Percentiles rank a stretch among this genome's conserved stretches.
phyloP scores from a whole-genome alignment of 2,329 filamentous ascomycete genomes.

The Thelonectria rubi region DNA sequence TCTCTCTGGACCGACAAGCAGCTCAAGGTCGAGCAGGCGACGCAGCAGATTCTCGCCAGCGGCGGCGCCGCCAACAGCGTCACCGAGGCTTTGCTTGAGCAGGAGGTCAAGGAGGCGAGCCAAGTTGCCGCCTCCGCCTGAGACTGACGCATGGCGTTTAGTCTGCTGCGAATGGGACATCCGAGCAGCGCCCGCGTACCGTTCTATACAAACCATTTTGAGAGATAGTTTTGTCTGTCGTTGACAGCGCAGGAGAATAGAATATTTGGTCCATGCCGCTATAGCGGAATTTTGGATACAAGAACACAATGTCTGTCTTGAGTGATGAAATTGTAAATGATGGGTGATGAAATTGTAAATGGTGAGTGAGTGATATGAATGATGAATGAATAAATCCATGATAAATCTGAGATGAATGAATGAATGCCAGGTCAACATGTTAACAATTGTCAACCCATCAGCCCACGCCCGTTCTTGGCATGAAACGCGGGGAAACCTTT shows the following conservation, averaged over 20 bases:
- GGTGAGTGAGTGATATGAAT: too few species aligned
- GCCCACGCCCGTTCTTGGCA: too few species aligned
- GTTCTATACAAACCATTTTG: slow-evolving; percentile 35
- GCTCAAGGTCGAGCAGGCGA: slow-evolving; percentile 76
- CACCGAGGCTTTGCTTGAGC: slow-evolving; percentile 68
- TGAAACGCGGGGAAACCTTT: not conserved
- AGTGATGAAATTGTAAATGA: too few species aligned
- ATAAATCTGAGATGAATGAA: too few species aligned
- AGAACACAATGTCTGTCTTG: slow-evolving; percentile 13
- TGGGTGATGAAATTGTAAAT: too few species aligned
- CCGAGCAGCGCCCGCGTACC: slow-evolving; percentile 31
- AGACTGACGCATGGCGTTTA: slow-evolving; percentile 3
- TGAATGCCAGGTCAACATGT: too few species aligned
- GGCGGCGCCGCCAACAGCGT: slow-evolving; percentile 52
- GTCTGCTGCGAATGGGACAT: slow-evolving; percentile 15
- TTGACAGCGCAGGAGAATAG: slow-evolving; percentile 35
- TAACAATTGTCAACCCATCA: too few species aligned
- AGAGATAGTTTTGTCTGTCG: slow-evolving; percentile 32
- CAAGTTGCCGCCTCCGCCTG: slow-evolving; percentile 45
- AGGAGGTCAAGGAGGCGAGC: slow-evolving; percentile 53
- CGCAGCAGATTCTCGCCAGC: slow-evolving; percentile 66
- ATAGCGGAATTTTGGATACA: slow-evolving; percentile 14
- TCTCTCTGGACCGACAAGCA: slow-evolving; percentile 95
- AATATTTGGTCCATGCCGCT: slow-evolving; percentile 25
- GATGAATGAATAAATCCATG: not conserved